These are phyloP conservation scores for Aurantiochytrium sp. DNA, from an alignment of 108 stramenopile species.

Conservation along the genomic window DNA sequence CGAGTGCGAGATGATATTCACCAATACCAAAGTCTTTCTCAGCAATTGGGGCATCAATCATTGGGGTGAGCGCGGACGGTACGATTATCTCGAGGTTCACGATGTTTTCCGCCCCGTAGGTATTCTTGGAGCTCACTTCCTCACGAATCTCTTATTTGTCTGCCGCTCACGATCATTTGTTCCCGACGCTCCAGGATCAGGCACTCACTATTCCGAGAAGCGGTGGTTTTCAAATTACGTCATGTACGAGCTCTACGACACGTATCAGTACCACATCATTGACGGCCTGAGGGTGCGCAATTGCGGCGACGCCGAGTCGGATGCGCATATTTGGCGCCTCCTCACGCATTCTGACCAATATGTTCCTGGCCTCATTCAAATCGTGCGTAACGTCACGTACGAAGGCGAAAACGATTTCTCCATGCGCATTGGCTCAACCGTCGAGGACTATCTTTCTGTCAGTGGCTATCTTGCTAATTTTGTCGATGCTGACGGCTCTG, in stretches of 20 bases:
- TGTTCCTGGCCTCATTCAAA: not conserved
- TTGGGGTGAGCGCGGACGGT: not conserved
- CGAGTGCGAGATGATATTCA: not conserved
- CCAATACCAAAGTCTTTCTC: not conserved
- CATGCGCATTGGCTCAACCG: not conserved
- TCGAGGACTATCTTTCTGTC: not conserved
- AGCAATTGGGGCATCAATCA: not conserved
- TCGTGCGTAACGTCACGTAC: not conserved
- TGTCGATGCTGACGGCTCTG: not conserved
- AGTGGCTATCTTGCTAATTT: not conserved
- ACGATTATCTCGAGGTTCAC: not conserved
- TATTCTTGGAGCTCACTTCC: not conserved
- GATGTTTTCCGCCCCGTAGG: not conserved
- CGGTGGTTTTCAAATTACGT: not conserved
- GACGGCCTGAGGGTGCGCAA: not conserved
- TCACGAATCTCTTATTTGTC: not conserved
- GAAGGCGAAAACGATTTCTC: not conserved
- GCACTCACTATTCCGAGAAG: not conserved
- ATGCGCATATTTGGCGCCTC: not conserved
- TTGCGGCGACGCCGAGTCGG: not conserved
- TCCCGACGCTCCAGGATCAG: not conserved
- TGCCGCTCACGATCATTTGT: not conserved
- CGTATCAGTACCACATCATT: not conserved
- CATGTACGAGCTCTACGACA: not conserved
- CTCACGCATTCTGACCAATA: not conserved